Base-by-base conservation (phyloP, 2,329 filamentous ascomycete species). In the Monilinia vaccinii-corymbosi region DNA sequence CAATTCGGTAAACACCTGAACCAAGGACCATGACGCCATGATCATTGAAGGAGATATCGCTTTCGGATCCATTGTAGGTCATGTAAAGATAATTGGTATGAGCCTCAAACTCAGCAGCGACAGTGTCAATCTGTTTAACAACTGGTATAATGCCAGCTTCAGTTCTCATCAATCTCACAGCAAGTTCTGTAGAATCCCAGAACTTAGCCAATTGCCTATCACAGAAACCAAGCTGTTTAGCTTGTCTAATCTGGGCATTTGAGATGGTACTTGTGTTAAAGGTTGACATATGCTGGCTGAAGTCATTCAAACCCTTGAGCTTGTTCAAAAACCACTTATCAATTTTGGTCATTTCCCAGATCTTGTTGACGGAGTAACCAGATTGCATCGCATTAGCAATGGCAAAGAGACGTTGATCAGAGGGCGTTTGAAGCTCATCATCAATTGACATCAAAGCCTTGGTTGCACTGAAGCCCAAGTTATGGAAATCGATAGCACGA, bases 311-410 rank as follows among this genome's bases (percentile, higher is more conserved):
- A 79, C 97, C 97, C 78, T 96, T 87, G 56, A 99, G 85, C 83
- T 99, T 97, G 85, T 97, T 85, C 69, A 99, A 78, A 81, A 99
- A 99, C 94, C 94, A 97, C 77, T 96, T 96, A 79, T 97, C 94
- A 70, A 99, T 99, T 82, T 96, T 97, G 77, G 89, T 96, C 68
- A 99, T 79, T 8, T 97, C 91, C 72, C 97, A 91, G n/a, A 99
- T 81, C 73, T 82, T 86, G 66, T 99, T 93, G 48, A 97, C 91
- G 1, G 89, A 85, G 80, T 99, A 99, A 75, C 97, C 91, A 78
- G 97, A 91, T 66, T 96, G 85, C 91, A 99, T 95, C 66, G 94
- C 94, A 77, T 97, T 92, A 48, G 94, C 93, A 71, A 99, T 91
- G 65, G 94, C 94, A 69, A 99, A 83, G 93, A 94, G 97, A 75